A percentile compares a stretch with the other conserved stretches of the same genome.
phyloP scores from a whole-genome alignment of 2,329 filamentous ascomycete genomes.

The Dactylellina cionopaga region DNA sequence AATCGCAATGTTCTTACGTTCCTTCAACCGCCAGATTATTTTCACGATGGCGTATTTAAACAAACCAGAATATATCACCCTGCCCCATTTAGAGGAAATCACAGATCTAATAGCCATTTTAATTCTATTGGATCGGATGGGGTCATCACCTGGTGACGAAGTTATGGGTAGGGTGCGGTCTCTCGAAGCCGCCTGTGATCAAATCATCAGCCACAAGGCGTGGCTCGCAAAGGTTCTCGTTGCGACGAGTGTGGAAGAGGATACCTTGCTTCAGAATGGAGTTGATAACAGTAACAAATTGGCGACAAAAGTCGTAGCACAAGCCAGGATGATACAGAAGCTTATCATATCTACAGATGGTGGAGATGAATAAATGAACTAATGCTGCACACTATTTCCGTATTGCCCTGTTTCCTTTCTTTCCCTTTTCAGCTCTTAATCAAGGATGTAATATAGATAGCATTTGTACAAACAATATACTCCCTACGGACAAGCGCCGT shows the following conservation, averaged over 20 bases:
- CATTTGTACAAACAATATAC: not conserved
- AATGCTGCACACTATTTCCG: not conserved
- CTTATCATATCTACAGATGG: conserved; percentile 65
- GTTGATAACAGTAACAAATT: conserved; percentile 73
- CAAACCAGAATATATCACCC: conserved; percentile 62
- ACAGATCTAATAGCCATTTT: conserved; percentile 53
- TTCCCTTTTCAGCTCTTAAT: not conserved
- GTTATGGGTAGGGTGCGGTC: conserved; percentile 64
- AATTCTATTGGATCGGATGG: conserved; percentile 51
- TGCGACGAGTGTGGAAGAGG: conserved; percentile 55
- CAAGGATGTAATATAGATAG: not conserved
- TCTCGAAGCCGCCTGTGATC: conserved; percentile 79
- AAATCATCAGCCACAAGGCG: conserved; percentile 68
- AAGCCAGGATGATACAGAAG: conserved; percentile 71
- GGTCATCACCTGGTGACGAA: conserved; percentile 65
- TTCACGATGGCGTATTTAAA: conserved; percentile 79
- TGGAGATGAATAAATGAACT: conserved; percentile 52
- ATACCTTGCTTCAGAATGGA: conserved; percentile 64
- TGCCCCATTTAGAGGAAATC: conserved; percentile 55
- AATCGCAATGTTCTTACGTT: conserved; percentile 85
- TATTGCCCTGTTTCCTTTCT: not conserved
- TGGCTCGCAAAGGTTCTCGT: conserved; percentile 56
- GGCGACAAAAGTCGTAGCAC: conserved; percentile 78
- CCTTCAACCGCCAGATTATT: conserved; percentile 81
- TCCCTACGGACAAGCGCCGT: no score